Conservation (phyloP, 2,329 filamentous ascomycete species). For the Aspergillus arachidicola region DNA sequence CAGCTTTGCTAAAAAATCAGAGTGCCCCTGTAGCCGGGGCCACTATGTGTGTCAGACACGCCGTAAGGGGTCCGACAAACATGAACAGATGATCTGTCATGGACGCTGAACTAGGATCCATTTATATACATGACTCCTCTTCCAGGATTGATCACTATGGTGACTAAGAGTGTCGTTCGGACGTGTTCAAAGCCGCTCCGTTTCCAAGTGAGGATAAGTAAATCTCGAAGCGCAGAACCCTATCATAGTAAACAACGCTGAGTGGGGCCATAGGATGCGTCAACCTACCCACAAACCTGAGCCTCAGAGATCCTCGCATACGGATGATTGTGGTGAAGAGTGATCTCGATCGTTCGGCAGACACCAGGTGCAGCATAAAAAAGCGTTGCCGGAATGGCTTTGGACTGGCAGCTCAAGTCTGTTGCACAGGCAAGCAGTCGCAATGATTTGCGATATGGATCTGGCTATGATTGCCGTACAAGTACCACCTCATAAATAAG, state of each 20-base stretch:
- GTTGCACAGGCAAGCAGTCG: not conserved
- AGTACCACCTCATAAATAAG: not conserved
- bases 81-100: not conserved
- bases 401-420: not conserved
- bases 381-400: not conserved
- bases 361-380: not conserved
- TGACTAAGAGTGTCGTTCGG: not conserved
- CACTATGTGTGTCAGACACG: not conserved
- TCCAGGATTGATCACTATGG: not conserved
- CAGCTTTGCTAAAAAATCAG: not conserved
- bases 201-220: no score
- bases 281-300: not conserved
- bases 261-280: not conserved
- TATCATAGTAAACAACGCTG: not conserved
- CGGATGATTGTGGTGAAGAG: not conserved
- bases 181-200: not conserved
- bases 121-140: not conserved
- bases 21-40: not conserved
- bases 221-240: no score
- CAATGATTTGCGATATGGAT: not conserved
- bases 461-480: not conserved
- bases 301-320: not conserved
- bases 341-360: not conserved
- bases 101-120: not conserved
- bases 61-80: not conserved